Evolutionary conservation across 179 eudicot species (phyloP).

Genomic region (Beta lomatogona): DNA sequence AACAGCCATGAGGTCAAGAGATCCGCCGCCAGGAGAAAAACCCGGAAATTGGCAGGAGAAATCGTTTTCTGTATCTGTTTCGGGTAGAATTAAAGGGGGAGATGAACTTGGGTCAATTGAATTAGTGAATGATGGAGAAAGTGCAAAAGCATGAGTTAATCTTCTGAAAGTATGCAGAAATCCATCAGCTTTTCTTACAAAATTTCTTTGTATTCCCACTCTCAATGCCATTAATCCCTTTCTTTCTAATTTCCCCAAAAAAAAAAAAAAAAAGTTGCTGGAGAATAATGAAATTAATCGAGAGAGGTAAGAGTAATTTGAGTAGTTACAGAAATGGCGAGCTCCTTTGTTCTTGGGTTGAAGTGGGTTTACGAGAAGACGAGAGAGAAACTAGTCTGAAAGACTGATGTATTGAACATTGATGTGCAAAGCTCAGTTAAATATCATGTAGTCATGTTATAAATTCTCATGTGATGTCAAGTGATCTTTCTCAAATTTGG

Average conservation of each 20-base stretch:
- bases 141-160: conserved; percentile 45
- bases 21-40: conserved; percentile 39
- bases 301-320: neutral
- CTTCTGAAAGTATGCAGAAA: conserved; percentile 30
- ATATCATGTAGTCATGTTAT: too few relatives aligned
- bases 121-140: conserved; percentile 39
- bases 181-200: neutral
- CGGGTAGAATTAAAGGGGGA: conserved; percentile 49
- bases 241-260: neutral
- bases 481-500: too few relatives aligned
- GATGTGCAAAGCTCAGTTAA: too few relatives aligned
- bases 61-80: conserved; percentile 19
- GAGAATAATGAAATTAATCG: neutral
- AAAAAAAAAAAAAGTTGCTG: too few relatives aligned
- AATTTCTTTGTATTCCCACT: neutral
- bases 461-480: too few relatives aligned
- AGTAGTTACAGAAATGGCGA: neutral
- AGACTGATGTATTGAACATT: too few relatives aligned
- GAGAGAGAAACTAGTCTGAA: too few relatives aligned
- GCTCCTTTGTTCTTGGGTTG: too few relatives aligned
- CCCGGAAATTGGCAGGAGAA: conserved; percentile 38
- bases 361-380: too few relatives aligned
- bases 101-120: conserved; percentile 32
- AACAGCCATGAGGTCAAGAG: conserved; percentile 89
- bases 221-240: conserved; percentile 6